Conservation (phyloP, 306 rosid genomes). For the Fragaria nilgerrensis region DNA sequence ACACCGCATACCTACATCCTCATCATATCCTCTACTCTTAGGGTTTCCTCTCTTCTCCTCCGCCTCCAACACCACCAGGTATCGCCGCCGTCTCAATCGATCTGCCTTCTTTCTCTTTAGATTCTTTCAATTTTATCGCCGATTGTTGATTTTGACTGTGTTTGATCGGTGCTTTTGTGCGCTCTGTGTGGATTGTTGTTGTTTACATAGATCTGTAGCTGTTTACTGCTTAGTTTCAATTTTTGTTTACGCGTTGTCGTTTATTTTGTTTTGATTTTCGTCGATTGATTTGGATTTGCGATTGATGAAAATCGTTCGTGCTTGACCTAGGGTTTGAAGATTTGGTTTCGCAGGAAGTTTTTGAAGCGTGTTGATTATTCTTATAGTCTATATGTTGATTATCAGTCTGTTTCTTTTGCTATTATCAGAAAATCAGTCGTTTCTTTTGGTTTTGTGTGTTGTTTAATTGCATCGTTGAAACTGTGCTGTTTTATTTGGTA, state of each 20-base stretch:
- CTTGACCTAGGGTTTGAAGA: neutral
- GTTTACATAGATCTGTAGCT: slow-evolving; percentile 1
- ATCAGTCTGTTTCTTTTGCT: too few species aligned
- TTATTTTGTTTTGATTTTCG: neutral
- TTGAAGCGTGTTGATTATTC: neutral
- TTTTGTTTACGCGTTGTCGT: neutral
- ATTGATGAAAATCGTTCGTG: neutral
- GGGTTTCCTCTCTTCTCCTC: neutral
- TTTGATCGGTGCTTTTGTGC: neutral
- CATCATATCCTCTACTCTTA: neutral
- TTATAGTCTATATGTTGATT: neutral
- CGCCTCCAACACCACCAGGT: slow-evolving; percentile 2
- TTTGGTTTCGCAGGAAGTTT: neutral
- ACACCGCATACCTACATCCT: neutral
- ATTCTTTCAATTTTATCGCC: neutral
- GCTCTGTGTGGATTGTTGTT: neutral
- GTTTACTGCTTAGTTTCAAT: neutral
- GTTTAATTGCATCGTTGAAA: neutral
- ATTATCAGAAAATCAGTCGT: too few species aligned
- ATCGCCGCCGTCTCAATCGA: neutral
- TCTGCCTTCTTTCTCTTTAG: neutral
- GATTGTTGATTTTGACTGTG: neutral
- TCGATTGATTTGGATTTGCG: neutral
- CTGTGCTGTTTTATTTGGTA: neutral
- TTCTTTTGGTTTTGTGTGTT: neutral